These are phyloP conservation scores for Atkinsonella hypoxylon DNA, from an alignment of 2,329 filamentous ascomycete species.

Conservation along the genomic window DNA sequence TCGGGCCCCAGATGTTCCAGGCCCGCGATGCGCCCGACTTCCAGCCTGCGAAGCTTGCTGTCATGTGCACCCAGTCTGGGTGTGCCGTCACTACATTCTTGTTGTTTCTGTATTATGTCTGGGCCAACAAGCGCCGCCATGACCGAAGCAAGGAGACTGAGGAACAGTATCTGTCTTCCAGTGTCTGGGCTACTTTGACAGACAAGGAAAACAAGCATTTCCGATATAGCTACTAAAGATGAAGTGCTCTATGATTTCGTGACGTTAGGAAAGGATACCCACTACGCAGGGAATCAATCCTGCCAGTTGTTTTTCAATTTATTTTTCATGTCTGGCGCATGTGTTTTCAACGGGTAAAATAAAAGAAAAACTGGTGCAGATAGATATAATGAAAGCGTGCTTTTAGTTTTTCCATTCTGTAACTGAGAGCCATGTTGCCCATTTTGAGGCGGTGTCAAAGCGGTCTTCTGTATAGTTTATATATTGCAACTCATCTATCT, in stretches of 20 bases:
- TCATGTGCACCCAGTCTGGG: slow-evolving; percentile 38
- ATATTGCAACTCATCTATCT: not conserved
- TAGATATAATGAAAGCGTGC: not conserved
- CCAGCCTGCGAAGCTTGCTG: slow-evolving; percentile 40
- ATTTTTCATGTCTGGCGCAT: not conserved
- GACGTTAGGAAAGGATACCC: not conserved
- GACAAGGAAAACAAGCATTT: slow-evolving; percentile 47
- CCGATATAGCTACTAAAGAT: slow-evolving; percentile 34
- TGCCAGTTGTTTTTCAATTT: not conserved
- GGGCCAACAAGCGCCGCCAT: slow-evolving; percentile 31
- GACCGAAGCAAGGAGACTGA: slow-evolving; percentile 22
- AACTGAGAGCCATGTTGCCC: not conserved
- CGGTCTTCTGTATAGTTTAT: not conserved
- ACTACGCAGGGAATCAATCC: not conserved
- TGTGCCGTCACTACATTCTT: slow-evolving; percentile 28
- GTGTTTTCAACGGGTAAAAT: not conserved
- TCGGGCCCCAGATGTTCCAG: slow-evolving; percentile 45
- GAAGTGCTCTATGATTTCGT: not conserved
- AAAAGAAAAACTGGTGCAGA: not conserved
- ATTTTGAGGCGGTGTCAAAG: not conserved
- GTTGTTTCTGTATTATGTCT: slow-evolving; percentile 38
- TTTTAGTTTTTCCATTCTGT: not conserved
- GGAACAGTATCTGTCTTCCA: slow-evolving; percentile 27
- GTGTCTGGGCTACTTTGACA: slow-evolving; percentile 38
- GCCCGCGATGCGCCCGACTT: slow-evolving; percentile 38